Conservation (phyloP, 1,139 yeast genomes). For the Taphrina confusa region DNA sequence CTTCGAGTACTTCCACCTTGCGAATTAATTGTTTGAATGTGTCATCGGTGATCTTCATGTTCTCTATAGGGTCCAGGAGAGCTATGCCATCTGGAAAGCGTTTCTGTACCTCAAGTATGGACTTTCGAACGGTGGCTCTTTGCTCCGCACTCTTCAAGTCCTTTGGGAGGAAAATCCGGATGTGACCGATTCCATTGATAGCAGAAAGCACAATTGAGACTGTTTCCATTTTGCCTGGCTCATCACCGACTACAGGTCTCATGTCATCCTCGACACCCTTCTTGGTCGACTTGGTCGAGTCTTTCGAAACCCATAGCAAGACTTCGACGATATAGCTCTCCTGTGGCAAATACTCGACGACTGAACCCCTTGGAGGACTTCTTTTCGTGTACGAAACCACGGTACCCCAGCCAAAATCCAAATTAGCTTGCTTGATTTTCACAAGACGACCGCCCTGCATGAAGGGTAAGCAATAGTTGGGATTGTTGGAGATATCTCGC, state of each 20-base stretch:
- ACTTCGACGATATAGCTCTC: conserved; percentile 87
- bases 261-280: conserved; percentile 85
- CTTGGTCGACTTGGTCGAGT: conserved; percentile 55
- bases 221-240: conserved; percentile 70
- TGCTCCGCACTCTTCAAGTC: conserved; percentile 72
- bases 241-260: conserved; percentile 73
- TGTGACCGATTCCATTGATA: conserved; percentile 70
- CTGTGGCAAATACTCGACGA: conserved; percentile 51
- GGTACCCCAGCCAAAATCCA: conserved; percentile 93
- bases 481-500: conserved; percentile 84
- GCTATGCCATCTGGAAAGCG: conserved; percentile 91
- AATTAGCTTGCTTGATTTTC: conserved; percentile 57
- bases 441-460: conserved; percentile 86
- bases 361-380: conserved; percentile 52
- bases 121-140: conserved; percentile 70
- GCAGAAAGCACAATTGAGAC: conserved; percentile 83
- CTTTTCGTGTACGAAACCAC: conserved; percentile 77
- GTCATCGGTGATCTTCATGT: conserved; percentile 85
- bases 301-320: conserved; percentile 62
- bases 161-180: conserved; percentile 78
- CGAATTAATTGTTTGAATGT: conserved; percentile 65
- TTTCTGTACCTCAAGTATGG: conserved; percentile 73
- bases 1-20: conserved; percentile 78
- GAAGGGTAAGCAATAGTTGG: conserved; percentile 78
- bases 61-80: conserved; percentile 79